Percentiles rank a stretch among this genome's conserved stretches.
These are phyloP conservation scores for Lactarius quietus DNA, from an alignment of 768 basidiomycete genomes.

Conservation along the genomic window DNA sequence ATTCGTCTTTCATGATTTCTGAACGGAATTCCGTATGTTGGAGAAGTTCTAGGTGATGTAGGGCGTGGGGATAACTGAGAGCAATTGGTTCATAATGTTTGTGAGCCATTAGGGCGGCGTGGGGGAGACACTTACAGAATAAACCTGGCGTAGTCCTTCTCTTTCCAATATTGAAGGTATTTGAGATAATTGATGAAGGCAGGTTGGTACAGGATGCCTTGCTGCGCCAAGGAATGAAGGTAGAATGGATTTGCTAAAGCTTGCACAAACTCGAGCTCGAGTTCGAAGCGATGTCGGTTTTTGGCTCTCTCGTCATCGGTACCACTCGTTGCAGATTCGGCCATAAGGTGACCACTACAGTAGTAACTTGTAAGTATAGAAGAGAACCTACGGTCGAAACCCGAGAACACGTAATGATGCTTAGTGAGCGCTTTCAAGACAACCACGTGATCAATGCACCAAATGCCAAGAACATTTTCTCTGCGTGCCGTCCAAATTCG, in stretches of 20 bases:
- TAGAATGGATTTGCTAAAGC: slow-evolving; percentile 93
- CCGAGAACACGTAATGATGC: neutral
- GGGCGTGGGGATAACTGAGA: slow-evolving; percentile 79
- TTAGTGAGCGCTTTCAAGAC: no score
- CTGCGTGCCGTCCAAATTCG: neutral
- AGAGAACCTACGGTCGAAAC: no score
- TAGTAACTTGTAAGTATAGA: no score
- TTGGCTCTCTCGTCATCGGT: slow-evolving; percentile 51
- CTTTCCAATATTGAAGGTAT: slow-evolving; percentile 86
- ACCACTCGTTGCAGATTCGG: slow-evolving; percentile 8
- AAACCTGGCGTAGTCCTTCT: slow-evolving; percentile 91
- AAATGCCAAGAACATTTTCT: neutral
- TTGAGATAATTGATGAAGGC: slow-evolving; percentile 83
- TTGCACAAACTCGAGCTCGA: slow-evolving; percentile 91
- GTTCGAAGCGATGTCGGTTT: slow-evolving; percentile 76
- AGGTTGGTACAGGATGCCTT: slow-evolving; percentile 81
- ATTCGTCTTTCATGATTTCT: slow-evolving; percentile 78
- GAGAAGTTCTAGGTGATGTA: slow-evolving; percentile 80
- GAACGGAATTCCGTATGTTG: slow-evolving; percentile 74
- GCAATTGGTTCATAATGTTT: neutral
- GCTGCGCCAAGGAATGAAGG: slow-evolving; percentile 81
- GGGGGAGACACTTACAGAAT: slow-evolving; percentile 60
- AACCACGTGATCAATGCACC: neutral
- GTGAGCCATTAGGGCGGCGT: slow-evolving; percentile 48
- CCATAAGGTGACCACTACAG: neutral